These are phyloP conservation scores for Cetraspora pellucida DNA, from an alignment of 192 early-diverging fungal genomes.

Conservation along the genomic window DNA sequence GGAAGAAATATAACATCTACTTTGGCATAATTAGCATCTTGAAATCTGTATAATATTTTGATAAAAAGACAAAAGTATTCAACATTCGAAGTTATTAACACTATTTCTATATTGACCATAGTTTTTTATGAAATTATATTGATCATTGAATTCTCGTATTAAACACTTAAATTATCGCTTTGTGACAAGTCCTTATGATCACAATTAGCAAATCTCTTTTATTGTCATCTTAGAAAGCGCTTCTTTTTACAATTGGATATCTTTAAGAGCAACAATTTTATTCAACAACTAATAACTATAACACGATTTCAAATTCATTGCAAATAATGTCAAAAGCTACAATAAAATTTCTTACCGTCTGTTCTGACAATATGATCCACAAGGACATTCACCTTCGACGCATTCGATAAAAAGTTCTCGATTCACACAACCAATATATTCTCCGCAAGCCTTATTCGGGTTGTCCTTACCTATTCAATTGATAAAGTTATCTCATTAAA, in stretches of 20 bases:
- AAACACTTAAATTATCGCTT: too few species aligned
- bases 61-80: background rate
- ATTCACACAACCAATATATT: slow-evolving; percentile 89
- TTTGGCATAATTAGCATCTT: slow-evolving; percentile 78
- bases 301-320: background rate
- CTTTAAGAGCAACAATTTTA: too few species aligned
- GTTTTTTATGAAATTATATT: background rate
- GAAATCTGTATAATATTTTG: slow-evolving; percentile 68
- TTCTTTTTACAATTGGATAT: too few species aligned
- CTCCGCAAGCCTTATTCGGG: slow-evolving; percentile 83
- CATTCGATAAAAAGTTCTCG: slow-evolving; percentile 91
- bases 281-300: too few species aligned
- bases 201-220: too few species aligned
- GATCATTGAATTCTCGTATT: too few species aligned
- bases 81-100: background rate
- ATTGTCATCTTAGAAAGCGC: too few species aligned
- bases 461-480: slow-evolving; percentile 18
- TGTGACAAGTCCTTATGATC: too few species aligned
- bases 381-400: slow-evolving; percentile 83
- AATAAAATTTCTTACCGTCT: slow-evolving; percentile 56
- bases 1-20: slow-evolving; percentile 89
- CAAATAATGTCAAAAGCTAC: background rate
- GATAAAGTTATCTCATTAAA: background rate
- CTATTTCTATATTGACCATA: background rate
- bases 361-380: slow-evolving; percentile 87